phyloP scores from a whole-genome alignment of 306 rosid genomes.

The Malus sylvestris region DNA sequence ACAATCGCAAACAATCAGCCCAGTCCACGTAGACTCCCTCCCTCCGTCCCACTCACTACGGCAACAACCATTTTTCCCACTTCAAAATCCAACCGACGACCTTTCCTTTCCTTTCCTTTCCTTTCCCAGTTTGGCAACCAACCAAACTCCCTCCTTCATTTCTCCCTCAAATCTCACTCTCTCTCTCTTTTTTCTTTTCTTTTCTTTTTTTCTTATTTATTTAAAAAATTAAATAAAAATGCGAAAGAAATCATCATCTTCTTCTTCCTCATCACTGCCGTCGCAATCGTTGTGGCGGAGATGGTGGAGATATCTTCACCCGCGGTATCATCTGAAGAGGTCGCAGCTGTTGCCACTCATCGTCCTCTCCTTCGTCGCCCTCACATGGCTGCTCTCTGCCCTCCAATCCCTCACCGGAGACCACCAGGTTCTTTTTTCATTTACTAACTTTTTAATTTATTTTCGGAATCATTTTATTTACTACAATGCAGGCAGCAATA shows the following conservation, averaged over 20 bases:
- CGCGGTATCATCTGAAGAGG: slow-evolving; percentile 37
- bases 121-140: background rate
- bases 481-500: background rate
- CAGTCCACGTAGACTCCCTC: background rate
- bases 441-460: background rate
- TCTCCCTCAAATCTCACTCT: background rate
- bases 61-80: background rate
- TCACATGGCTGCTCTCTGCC: slow-evolving; percentile 31
- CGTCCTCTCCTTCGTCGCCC: slow-evolving; percentile 18
- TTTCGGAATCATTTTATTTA: background rate
- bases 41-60: background rate
- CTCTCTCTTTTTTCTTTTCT: background rate
- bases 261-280: slow-evolving; percentile 7
- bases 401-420: slow-evolving; percentile 26
- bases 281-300: background rate
- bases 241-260: slow-evolving; percentile 32
- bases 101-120: background rate
- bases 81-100: background rate
- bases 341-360: slow-evolving; percentile 29
- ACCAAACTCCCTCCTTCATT: background rate
- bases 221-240: background rate
- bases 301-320: slow-evolving; percentile 29
- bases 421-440: slow-evolving; percentile 5
- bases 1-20: background rate
- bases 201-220: too few species aligned